Evolutionary conservation across 306 rosid species (phyloP), one percentile per base, ranked within the genome.

Genomic region (Medicago ruthenica): DNA sequence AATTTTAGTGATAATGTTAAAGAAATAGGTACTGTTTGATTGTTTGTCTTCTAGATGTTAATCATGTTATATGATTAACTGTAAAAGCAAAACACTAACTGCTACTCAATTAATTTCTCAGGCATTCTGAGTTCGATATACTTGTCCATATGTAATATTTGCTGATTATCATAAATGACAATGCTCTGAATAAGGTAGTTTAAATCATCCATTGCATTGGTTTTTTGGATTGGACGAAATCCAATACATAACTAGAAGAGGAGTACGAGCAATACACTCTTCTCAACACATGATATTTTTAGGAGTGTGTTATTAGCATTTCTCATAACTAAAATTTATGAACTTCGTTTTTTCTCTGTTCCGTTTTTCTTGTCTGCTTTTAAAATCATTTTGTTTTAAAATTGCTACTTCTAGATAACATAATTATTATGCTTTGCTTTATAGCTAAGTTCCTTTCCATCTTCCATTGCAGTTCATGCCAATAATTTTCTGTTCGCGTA

Each of bases 401-500:
- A 55, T 66, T 47, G 66, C 51, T 54, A 48, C 61, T 14, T 55
- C 14, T 41, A 45, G 21, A 12, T 66, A 14, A 57, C 31, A 67
- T 67, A 21, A 31, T 45, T 71, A 31, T 16, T 34, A 58, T 47
- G 68, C 74, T 70, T 16, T 11, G n/a, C 17, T 78, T 71, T 18
- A 53, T 42, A 61, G 73, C n/a, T 1, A 62, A 20, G 48, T 75
- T 63, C 60, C 65, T 67, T 72, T 62, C 73, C 73, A 39, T 45
- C 15, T 54, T 74, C 27, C 21, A 31, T 59, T 48, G 50, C 44
- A 31, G 77, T 67, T 22, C 21, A 39, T 61, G 41, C 71, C 54
- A 18, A 79, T 77, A 74, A 20, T 18, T 57, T 60, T 9, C 82
- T 58, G 24, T 74, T 83, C 45, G 53, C 70, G 76, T 76, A 74